Base-by-base conservation (phyloP, 129 eudicot genomes). In the Saussurea involucrata region DNA sequence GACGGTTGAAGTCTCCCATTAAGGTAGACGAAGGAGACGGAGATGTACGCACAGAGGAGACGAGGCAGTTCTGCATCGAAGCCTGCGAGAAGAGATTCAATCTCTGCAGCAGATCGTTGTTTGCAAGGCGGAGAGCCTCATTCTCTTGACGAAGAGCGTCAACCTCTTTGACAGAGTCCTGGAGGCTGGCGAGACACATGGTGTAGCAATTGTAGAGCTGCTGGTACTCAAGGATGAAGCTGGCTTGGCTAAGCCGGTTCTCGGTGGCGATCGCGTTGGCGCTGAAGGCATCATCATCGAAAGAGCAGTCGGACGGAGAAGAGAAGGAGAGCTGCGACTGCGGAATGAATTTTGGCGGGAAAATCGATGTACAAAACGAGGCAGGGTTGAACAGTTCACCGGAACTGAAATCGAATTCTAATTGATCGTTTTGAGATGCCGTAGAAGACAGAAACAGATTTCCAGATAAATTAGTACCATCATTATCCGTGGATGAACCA, bases 151-250 rank as follows among this genome's bases (percentile, higher is more conserved):
- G 92, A 74, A 90, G 92, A 63, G 75, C 85, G 22, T 85, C 87
- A 8, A 84, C 85, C 61, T 90, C 86, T 36, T 88, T 85, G 9
- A 90, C 85, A 5, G 89, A 82, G 34, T 90, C 92, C 58, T 87
- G 88, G 33, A 90, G 86, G 68, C 74, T 88, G 18, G 91, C 37
- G 33, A 90, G 82, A 32, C 86, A 90, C 66, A 86, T 32, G 0
- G 82, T 78, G 82, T 90, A 88, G 66, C 85, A 67, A 36, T 90
- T 86, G 49, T 86, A 88, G 33, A 90, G 84, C 69, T 90, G 93
- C 86, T 84, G 86, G 61, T 90, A 88, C 85, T 90, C 88, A 1
- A 87, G 88, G 76, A 90, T 81, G 74, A 74, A 77, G 78, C 88
- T 84, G 1, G 92, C 86, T 55, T 90, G 91, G n/a, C 79, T 87